Base-by-base conservation (phyloP, 2,329 filamentous ascomycete species). In the Diaporthe australafricana region DNA sequence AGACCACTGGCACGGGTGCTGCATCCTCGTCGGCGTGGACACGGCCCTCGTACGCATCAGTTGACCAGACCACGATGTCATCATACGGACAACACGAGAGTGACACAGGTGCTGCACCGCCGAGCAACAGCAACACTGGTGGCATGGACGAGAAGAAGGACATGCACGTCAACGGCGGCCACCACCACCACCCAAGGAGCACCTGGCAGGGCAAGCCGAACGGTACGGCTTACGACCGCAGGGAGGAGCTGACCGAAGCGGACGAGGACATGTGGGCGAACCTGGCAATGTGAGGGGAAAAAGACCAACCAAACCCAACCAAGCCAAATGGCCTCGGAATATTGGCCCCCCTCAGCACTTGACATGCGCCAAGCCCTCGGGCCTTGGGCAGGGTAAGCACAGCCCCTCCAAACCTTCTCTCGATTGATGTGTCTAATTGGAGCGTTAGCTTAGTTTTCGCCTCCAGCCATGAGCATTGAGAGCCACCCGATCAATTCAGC, bases 241-340 rank as follows among this genome's bases (percentile, higher is more conserved):
- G 65, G 35, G 47, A 70, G 25, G 70, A 74, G 42, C 30, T 70
- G 12, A 67, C 72, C 22, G 70, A 72, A 25, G 70, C 70, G 35
- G 72, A 74, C 27, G 70, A 74, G 30, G 67, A 70, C 20, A 70
- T 56, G 38, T 74, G 72, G 72, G 72, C 72, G 14, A 40, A 70
- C 14, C 9, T 74, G 53, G n/a, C 17, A 8, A 38, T n/a, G 14
- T 65, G 60, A 65, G 60, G 60, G 60, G 60, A 20, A 50, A 38
- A n/a, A n/a, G 30, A 42, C 20, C n/a, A n/a, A n/a, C n/a, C n/a
- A n/a, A n/a, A n/a, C n/a, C n/a, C n/a, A n/a, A n/a, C n/a, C n/a
- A n/a, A n/a, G n/a, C n/a, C n/a, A n/a, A 69, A 69, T 14, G 22
- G 12, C 20, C 42, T 14, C 42, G 38, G 38, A 27, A 16, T 17